These are phyloP conservation scores for Botryotinia narcissicola DNA, from an alignment of 2,329 filamentous ascomycete species.

Conservation along the genomic window DNA sequence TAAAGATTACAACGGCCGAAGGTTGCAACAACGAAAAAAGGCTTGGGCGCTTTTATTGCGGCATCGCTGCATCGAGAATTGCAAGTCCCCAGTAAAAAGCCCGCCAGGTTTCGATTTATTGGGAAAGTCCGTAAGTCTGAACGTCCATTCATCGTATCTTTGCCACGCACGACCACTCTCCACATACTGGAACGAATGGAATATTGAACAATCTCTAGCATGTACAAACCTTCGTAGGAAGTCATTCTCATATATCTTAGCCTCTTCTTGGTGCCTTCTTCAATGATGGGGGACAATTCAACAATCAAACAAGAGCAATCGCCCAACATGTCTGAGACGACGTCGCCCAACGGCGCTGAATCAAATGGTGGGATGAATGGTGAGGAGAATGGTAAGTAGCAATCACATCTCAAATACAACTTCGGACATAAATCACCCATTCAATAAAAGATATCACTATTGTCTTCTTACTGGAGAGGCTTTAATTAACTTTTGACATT, in stretches of 20 bases:
- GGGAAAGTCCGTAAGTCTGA: slow-evolving; percentile 32
- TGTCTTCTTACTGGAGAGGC: neutral
- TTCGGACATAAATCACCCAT: neutral
- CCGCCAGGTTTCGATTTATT: slow-evolving; percentile 32
- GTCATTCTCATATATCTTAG: slow-evolving; percentile 26
- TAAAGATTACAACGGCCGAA: slow-evolving; percentile 30
- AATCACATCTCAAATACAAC: neutral
- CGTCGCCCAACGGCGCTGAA: slow-evolving; percentile 31
- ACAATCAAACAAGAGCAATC: slow-evolving; percentile 31
- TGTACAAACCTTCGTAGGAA: slow-evolving; percentile 29
- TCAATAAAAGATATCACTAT: neutral
- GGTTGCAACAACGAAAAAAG: slow-evolving; percentile 29
- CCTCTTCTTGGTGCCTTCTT: slow-evolving; percentile 21
- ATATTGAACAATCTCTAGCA: slow-evolving; percentile 32
- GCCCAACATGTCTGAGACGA: slow-evolving; percentile 36
- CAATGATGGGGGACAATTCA: slow-evolving; percentile 34
- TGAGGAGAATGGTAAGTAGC: slow-evolving; percentile 36
- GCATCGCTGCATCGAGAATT: slow-evolving; percentile 29
- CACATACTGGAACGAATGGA: slow-evolving; percentile 27
- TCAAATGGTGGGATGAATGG: slow-evolving; percentile 33
- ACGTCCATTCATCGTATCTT: slow-evolving; percentile 22
- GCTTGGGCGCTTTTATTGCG: slow-evolving; percentile 15
- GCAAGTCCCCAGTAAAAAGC: slow-evolving; percentile 31
- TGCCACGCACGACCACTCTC: slow-evolving; percentile 29
- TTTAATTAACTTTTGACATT: neutral